These are phyloP conservation scores for Didymella segeticola DNA, from an alignment of 2,329 filamentous ascomycete species.

Conservation along the genomic window DNA sequence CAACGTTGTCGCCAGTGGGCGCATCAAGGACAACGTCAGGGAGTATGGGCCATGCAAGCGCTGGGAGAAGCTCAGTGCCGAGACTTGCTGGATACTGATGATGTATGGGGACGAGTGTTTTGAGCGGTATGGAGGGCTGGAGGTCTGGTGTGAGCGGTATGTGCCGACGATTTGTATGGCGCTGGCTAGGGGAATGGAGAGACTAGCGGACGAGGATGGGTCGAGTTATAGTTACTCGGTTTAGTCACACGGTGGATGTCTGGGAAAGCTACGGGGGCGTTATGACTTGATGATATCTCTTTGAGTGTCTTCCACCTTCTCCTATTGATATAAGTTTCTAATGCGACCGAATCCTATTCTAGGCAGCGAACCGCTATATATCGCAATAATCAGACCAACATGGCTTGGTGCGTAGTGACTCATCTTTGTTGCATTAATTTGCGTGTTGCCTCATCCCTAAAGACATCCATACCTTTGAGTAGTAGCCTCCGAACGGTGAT, in stretches of 20 bases:
- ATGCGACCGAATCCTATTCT: too few species aligned
- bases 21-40: slow-evolving; percentile 17
- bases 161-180: slow-evolving; percentile 41
- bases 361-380: too few species aligned
- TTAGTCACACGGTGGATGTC: neutral
- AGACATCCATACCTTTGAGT: too few species aligned
- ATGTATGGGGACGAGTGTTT: slow-evolving; percentile 41
- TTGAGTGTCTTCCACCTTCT: neutral
- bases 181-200: slow-evolving; percentile 23
- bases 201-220: slow-evolving; percentile 20
- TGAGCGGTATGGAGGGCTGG: slow-evolving; percentile 34
- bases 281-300: neutral
- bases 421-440: too few species aligned
- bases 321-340: too few species aligned
- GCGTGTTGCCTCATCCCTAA: too few species aligned
- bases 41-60: slow-evolving; percentile 15
- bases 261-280: too few species aligned
- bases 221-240: neutral
- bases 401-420: too few species aligned
- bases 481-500: too few species aligned
- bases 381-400: too few species aligned
- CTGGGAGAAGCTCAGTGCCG: slow-evolving; percentile 19
- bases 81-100: slow-evolving; percentile 37
- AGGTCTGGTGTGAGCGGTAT: slow-evolving; percentile 31
- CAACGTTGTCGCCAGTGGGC: slow-evolving; percentile 7